Conservation (phyloP, 345 rosid species). For the Linum trigynum region DNA sequence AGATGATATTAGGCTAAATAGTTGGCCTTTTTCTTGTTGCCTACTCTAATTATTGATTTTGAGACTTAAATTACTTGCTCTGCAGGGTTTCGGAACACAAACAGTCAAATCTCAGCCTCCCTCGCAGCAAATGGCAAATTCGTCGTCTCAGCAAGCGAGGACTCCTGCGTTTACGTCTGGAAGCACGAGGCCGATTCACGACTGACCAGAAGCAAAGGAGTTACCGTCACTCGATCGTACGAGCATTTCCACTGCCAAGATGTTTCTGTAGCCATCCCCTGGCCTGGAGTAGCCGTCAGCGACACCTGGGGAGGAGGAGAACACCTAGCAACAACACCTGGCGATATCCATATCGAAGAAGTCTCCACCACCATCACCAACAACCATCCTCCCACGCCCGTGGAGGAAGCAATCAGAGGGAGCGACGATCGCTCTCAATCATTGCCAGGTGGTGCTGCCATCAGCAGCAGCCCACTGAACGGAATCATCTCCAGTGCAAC, state of each 20-base stretch:
- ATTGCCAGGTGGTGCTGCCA: constrained; percentile 18
- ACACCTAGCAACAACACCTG: constrained; percentile 28
- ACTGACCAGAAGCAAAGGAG: constrained; percentile 60
- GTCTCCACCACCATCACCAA: constrained; percentile 48
- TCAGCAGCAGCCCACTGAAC: constrained; percentile 43
- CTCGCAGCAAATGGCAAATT: constrained; percentile 74
- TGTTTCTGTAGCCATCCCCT: constrained; percentile 73
- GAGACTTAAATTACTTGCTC: background rate
- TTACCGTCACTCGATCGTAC: constrained; percentile 51
- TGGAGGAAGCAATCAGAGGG: constrained; percentile 35
- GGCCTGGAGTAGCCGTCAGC: constrained; percentile 56
- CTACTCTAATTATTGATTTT: too few relatives aligned
- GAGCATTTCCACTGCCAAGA: constrained; percentile 92
- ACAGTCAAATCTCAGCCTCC: constrained; percentile 82
- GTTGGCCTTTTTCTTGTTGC: too few relatives aligned
- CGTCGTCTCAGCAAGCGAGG: constrained; percentile 88
- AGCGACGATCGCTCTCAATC: constrained; percentile 29
- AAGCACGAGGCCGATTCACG: constrained; percentile 76
- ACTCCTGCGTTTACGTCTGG: constrained; percentile 90
- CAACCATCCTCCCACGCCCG: constrained; percentile 81
- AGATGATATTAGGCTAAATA: too few relatives aligned
- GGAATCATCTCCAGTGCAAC: constrained; percentile 78
- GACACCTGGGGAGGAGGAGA: constrained; percentile 43
- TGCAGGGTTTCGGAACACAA: constrained; percentile 85
- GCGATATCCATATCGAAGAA: constrained; percentile 39